Percentiles rank a stretch among this genome's conserved stretches.
Conservation (phyloP, 225 moss, liverwort and hornwort genomes). For the Neckera pumila region DNA sequence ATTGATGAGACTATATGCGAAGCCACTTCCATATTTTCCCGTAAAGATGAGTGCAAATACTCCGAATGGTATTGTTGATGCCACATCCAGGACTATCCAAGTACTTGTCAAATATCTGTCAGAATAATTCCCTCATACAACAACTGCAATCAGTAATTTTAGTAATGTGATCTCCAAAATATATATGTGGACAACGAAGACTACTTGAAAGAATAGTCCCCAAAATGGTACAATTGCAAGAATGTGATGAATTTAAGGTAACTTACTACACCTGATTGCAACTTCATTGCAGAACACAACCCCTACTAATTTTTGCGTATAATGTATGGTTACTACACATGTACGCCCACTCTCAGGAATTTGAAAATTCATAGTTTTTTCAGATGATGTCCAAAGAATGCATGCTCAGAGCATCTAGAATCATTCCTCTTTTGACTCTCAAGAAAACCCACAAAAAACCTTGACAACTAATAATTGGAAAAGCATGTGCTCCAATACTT, state of each 20-base stretch:
- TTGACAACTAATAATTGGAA: background rate
- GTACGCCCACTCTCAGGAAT: too few species aligned
- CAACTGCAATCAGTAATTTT: background rate
- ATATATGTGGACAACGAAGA: background rate
- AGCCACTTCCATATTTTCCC: conserved; percentile 52
- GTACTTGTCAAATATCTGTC: conserved; percentile 54
- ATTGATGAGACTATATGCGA: conserved; percentile 63
- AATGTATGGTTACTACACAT: background rate
- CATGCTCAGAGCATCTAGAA: background rate
- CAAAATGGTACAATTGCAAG: background rate
- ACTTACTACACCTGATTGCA: background rate
- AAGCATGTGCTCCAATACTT: background rate
- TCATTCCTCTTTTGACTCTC: background rate
- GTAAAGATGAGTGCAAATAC: conserved; percentile 50
- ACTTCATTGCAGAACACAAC: background rate
- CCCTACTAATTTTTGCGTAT: background rate
- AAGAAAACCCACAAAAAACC: background rate
- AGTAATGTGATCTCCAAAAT: too few species aligned
- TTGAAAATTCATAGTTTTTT: background rate
- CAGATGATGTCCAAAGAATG: background rate
- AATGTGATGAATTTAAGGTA: background rate
- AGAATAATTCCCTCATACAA: background rate
- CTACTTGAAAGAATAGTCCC: background rate
- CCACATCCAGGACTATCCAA: conserved; percentile 76
- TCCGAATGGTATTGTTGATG: conserved; percentile 67